Base-by-base conservation (phyloP, 768 basidiomycete species). In the Termitomyces sp. region DNA sequence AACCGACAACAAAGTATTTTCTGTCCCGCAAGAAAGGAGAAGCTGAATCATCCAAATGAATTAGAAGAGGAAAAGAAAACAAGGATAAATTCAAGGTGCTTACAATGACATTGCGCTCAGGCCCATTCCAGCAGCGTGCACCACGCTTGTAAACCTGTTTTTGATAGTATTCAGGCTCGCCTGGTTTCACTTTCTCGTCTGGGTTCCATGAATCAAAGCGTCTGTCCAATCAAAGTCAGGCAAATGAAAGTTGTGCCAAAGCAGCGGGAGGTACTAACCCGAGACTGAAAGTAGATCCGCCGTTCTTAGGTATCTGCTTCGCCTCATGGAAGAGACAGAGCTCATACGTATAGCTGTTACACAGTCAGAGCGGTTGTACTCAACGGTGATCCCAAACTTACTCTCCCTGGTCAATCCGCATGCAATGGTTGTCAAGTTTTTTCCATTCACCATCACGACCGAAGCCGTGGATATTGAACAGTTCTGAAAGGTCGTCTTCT, bases 51-150 rank as follows among this genome's bases (percentile, higher is more conserved):
- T 14, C n/a, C 32, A 14, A 48, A 26, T 52, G 52, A 48, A 57
- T 60, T 8, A 66, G 60, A 30, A 47, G 3, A 49, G 30, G 24
- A 40, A 38, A 50, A 20, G 36, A 9, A 38, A 50, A 20, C 33
- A 9, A n/a, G 11, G 14, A 40, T 45, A 47, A 20, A 26, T 32
- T 59, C 18, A 5, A 47, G 7, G 38, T 32, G 71, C 80, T 51
- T 70, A 92, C 93, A 68, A 84, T 79, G 33, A 93, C 88, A 60
- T 83, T 93, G 32, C 96, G 84, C 61, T 90, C 82, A 3, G 97
- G 97, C 1, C 97, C 96, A 65, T 97, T 97, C 96, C 95, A 97
- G 76, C 96, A 98, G 66, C 87, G 85, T 5, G 93, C 79, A 41
- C 96, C 97, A 53, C 80, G 77, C 38, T 85, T 84, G 74, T 98